Evolutionary conservation across 768 basidiomycete genomes (phyloP).

Genomic region (Tulasnella sp.): DNA sequence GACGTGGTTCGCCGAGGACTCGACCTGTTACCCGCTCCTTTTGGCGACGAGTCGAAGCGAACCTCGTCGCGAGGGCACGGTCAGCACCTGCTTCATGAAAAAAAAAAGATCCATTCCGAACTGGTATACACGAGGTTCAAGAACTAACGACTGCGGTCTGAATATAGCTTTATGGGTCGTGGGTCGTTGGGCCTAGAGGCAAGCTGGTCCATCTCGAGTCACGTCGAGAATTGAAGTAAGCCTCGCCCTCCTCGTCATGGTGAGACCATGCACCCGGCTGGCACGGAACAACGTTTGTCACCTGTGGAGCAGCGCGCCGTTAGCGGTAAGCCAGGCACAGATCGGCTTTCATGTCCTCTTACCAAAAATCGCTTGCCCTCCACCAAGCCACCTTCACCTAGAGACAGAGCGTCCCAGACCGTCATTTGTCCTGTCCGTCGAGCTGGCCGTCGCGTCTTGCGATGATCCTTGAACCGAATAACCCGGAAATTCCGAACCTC

Average conservation of each 20-base stretch:
- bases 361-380: conserved; percentile 68
- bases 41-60: no score
- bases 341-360: conserved; percentile 31
- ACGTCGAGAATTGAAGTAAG: conserved; percentile 64
- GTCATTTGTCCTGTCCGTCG: conserved; percentile 70
- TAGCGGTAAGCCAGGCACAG: not conserved
- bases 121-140: not conserved
- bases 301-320: conserved; percentile 32
- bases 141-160: not conserved
- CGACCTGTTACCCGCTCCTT: no score
- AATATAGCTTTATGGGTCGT: not conserved
- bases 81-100: no score
- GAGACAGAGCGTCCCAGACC: conserved; percentile 68
- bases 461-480: conserved; percentile 60
- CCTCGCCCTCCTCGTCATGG: conserved; percentile 49
- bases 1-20: no score
- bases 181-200: no score
- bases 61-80: no score
- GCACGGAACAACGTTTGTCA: conserved; percentile 68
- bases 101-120: not conserved
- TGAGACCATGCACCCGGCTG: conserved; percentile 70
- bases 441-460: conserved; percentile 48
- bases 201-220: conserved; percentile 46
- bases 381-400: conserved; percentile 50
- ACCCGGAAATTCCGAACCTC: conserved; percentile 74